Percentiles rank a stretch among this genome's conserved stretches.
Conservation (phyloP, 2,329 filamentous ascomycete genomes). For the Fusarium napiforme region DNA sequence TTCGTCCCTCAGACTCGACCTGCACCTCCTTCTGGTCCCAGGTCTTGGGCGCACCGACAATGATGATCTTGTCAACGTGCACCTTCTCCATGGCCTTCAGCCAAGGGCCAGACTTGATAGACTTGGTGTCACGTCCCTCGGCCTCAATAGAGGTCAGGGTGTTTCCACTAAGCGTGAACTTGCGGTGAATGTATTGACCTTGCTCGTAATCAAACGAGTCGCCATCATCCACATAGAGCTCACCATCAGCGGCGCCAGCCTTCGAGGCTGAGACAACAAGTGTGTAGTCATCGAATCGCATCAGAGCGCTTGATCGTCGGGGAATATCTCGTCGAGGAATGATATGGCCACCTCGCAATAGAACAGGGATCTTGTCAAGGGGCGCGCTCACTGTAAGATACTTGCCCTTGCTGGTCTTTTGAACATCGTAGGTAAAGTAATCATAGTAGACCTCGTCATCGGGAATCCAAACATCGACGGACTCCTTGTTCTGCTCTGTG, state of each 20-base stretch:
- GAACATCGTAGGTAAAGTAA: conserved; percentile 87
- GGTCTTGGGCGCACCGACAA: conserved; percentile 79
- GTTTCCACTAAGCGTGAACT: conserved; percentile 73
- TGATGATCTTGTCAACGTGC: conserved; percentile 81
- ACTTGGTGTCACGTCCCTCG: conserved; percentile 63
- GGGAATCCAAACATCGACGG: conserved; percentile 84
- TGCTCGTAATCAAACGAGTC: conserved; percentile 89
- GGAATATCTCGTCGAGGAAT: conserved; percentile 90
- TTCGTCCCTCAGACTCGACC: conserved; percentile 64
- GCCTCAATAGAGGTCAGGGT: conserved; percentile 77
- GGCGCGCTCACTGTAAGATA: conserved; percentile 77
- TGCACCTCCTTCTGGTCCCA: conserved; percentile 75
- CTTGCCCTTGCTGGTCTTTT: conserved; percentile 76
- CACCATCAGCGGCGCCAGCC: conserved; percentile 72
- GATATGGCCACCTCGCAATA: conserved; percentile 94
- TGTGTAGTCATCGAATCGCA: conserved; percentile 96
- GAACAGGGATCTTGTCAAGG: conserved; percentile 84
- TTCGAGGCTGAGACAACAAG: conserved; percentile 79
- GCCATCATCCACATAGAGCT: conserved; percentile 91
- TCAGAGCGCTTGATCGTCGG: conserved; percentile 84
- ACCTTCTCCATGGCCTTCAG: conserved; percentile 83
- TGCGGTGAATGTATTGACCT: conserved; percentile 88
- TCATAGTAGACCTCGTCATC: conserved; percentile 93
- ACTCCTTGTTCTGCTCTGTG: conserved; percentile 77
- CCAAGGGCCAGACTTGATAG: conserved; percentile 73